Evolutionary conservation across 495 filamentous ascomycete species (phyloP).

Genomic region (Evernia prunastri): DNA sequence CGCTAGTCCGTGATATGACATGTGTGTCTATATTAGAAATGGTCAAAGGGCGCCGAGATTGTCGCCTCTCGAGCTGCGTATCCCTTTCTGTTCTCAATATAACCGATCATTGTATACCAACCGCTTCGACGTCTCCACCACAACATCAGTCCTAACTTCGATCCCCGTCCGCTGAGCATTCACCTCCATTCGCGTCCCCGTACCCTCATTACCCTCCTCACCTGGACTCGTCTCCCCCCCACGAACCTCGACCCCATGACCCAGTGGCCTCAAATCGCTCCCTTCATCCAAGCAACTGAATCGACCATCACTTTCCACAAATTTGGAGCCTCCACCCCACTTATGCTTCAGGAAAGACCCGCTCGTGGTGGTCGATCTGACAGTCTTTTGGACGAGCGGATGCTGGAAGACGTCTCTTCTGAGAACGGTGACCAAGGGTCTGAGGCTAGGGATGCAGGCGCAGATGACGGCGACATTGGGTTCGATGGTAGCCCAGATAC

Average conservation of each 20-base stretch:
- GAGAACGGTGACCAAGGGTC: slow-evolving; percentile 44
- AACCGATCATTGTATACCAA: slow-evolving; percentile 13
- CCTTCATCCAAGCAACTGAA: slow-evolving; percentile 18
- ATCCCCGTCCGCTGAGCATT: slow-evolving; percentile 6
- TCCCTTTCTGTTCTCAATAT: too few relatives aligned
- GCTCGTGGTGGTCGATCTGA: not conserved
- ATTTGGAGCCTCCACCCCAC: not conserved
- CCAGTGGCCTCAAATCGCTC: slow-evolving; percentile 9
- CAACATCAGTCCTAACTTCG: slow-evolving; percentile 15
- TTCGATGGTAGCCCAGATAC: slow-evolving; percentile 53
- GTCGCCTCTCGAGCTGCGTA: too few relatives aligned
- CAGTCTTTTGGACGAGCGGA: not conserved
- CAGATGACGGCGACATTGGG: slow-evolving; percentile 53
- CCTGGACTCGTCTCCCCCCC: not conserved
- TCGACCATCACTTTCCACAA: not conserved
- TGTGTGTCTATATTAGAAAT: too few relatives aligned
- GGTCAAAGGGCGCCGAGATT: too few relatives aligned
- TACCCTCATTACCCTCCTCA: not conserved
- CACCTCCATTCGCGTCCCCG: not conserved
- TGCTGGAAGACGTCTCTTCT: slow-evolving; percentile 17
- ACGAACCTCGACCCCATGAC: slow-evolving; percentile 13
- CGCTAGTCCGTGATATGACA: too few relatives aligned
- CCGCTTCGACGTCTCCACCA: slow-evolving; percentile 5
- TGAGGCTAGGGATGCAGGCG: slow-evolving; percentile 48
- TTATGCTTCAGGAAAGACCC: not conserved